Conservation (phyloP, 192 early-diverging fungal species). For the Entomortierella chlamydospora region DNA sequence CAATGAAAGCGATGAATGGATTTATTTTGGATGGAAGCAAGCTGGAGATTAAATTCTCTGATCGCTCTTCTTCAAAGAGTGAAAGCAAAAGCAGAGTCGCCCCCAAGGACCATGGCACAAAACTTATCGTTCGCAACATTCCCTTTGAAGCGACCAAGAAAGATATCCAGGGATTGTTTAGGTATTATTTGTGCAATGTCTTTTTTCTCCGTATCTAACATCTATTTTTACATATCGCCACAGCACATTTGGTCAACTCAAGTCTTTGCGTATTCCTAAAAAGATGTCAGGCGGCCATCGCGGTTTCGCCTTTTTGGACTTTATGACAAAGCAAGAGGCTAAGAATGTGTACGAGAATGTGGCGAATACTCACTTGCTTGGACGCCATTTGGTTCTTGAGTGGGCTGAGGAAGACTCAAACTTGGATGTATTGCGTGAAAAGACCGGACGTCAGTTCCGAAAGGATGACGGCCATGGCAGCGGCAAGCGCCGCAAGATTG, state of each 20-base stretch:
- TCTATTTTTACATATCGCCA: background rate
- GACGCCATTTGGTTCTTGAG: conserved; percentile 95
- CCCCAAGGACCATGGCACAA: conserved; percentile 77
- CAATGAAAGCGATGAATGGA: conserved; percentile 90
- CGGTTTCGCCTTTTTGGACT: conserved; percentile 98
- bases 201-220: background rate
- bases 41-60: conserved; percentile 92
- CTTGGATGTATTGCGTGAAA: conserved; percentile 83
- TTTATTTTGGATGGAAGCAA: conserved; percentile 88
- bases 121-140: conserved; percentile 94
- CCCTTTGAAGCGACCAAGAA: conserved; percentile 97
- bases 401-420: conserved; percentile 91
- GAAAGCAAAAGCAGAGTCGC: conserved; percentile 39
- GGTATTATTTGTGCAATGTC: conserved; percentile 65
- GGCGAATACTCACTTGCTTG: conserved; percentile 94
- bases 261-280: conserved; percentile 93
- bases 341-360: conserved; percentile 89
- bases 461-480: conserved; percentile 68
- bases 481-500: conserved; percentile 47
- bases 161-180: conserved; percentile 90
- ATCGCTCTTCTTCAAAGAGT: conserved; percentile 63
- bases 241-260: conserved; percentile 93
- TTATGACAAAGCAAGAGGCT: conserved; percentile 96
- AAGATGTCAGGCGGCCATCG: conserved; percentile 95
- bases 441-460: conserved; percentile 84